phyloP scores from a whole-genome alignment of 225 moss, liverwort and hornwort species.

The Pleurozium schreberi region DNA sequence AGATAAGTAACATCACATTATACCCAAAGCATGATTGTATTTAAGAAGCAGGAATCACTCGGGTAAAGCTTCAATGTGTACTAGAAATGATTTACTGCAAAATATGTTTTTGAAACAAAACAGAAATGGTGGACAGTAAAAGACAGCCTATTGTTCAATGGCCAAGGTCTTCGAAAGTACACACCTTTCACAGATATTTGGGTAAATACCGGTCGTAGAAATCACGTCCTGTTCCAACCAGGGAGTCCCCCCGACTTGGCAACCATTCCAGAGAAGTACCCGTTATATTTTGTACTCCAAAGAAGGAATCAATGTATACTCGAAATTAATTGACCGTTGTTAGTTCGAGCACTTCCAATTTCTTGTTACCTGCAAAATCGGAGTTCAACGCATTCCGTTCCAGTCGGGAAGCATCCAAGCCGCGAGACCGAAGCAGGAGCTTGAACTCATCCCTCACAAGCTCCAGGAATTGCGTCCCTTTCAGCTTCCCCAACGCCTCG shows the following conservation, averaged over 20 bases:
- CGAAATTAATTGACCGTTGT: not conserved
- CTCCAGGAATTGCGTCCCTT: slow-evolving; percentile 35
- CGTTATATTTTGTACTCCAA: not conserved
- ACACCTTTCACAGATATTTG: not conserved
- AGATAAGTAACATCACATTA: not conserved
- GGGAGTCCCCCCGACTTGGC: not conserved
- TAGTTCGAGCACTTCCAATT: not conserved
- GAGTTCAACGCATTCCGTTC: slow-evolving; percentile 12
- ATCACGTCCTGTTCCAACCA: not conserved
- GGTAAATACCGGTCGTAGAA: not conserved
- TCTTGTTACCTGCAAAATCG: slow-evolving; percentile 8
- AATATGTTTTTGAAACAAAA: not conserved
- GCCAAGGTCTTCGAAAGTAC: not conserved
- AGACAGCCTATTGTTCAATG: not conserved
- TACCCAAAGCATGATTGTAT: not conserved
- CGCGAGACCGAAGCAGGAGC: slow-evolving; percentile 21
- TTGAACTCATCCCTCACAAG: slow-evolving; percentile 33
- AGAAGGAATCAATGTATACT: not conserved
- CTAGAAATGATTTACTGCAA: not conserved
- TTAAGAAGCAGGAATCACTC: not conserved
- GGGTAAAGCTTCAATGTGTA: not conserved
- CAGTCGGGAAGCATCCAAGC: slow-evolving; percentile 14
- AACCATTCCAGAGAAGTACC: not conserved
- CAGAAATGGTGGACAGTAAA: not conserved
- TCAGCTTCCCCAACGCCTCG: slow-evolving; percentile 32